Conservation (phyloP, 2,329 filamentous ascomycete species). For the Bertia moriformis region DNA sequence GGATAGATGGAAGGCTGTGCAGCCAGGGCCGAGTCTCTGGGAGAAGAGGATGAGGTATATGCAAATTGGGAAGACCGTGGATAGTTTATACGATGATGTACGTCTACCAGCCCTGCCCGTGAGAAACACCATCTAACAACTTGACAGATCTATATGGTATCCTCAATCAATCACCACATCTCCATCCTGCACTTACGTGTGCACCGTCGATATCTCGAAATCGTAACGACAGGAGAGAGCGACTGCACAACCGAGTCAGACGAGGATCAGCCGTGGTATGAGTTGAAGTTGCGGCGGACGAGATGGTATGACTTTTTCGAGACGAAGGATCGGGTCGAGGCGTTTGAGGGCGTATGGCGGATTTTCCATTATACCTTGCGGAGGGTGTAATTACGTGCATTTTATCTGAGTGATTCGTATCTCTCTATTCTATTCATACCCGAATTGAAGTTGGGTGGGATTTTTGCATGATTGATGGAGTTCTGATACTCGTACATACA, state of each 20-base stretch:
- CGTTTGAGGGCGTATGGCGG: slow-evolving; percentile 40
- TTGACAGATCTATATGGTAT: slow-evolving; percentile 43
- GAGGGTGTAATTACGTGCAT: background rate
- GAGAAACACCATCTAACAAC: slow-evolving; percentile 2
- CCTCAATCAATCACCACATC: slow-evolving; percentile 47
- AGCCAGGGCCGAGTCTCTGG: slow-evolving; percentile 33
- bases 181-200: slow-evolving; percentile 41
- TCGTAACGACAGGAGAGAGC: slow-evolving; percentile 27
- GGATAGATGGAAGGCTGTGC: slow-evolving; percentile 35
- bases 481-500: too few relatives aligned
- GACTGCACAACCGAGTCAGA: slow-evolving; percentile 5
- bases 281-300: slow-evolving; percentile 35
- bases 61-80: slow-evolving; percentile 35
- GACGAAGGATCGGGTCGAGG: slow-evolving; percentile 34
- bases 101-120: slow-evolving; percentile 8
- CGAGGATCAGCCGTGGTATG: slow-evolving; percentile 27
- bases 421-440: too few relatives aligned
- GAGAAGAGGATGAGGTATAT: slow-evolving; percentile 38
- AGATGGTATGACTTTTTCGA: slow-evolving; percentile 44
- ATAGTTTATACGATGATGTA: slow-evolving; percentile 36
- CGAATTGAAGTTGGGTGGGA: too few relatives aligned
- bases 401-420: too few relatives aligned
- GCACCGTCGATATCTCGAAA: slow-evolving; percentile 38
- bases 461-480: too few relatives aligned
- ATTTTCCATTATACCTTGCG: slow-evolving; percentile 18